Base-by-base conservation (phyloP, 2,329 filamentous ascomycete genomes). In the Ophiocordyceps sinensis region DNA sequence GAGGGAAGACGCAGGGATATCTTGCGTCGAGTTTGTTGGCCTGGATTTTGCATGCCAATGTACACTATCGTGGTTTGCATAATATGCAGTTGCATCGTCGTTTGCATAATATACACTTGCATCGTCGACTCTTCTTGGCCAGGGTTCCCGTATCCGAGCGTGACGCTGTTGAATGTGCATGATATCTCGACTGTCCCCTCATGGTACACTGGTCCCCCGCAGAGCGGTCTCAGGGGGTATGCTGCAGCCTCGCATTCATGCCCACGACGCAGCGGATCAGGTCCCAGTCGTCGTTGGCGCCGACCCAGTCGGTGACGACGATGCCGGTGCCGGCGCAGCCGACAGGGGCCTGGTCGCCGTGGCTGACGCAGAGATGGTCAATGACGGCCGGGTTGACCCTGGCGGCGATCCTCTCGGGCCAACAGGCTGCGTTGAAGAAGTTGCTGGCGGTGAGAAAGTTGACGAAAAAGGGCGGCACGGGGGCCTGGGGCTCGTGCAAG, bases 231-330 rank as follows among this genome's bases (percentile, higher is more conserved):
- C 32, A 35, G 42, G 58, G 52, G 51, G 63, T 67, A 41, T 71
- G 51, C 53, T 77, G 69, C 45, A 80, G 53, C 46, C 68, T 81
- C 21, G 82, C 75, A 57, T 98, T 98, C 85, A 94, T 88, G 7
- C 85, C 88, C 7, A 96, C 80, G 51, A 95, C 81, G 60, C 85
- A 84, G 47, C 80, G 75, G 30, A 93, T 76, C 41, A 96, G 62
- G 63, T 95, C 87, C 89, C 89, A 98, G 61, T 96, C 83, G 1
- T 81, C 87, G 46, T 79, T 71, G 45, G 79, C 68, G 3, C 91
- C 91, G 39, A 95, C 88, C 85, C 85, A 95, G 61, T 98, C 91
- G 46, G 83, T 91, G 23, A 96, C 82, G 36, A 96, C 79, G 44
- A 96, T 77, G 4, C 91, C 91, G 1, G 88, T 93, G 6, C 77